These are phyloP conservation scores for Cladophialophora immunda DNA, from an alignment of 2,329 filamentous ascomycete genomes.

Conservation along the genomic window DNA sequence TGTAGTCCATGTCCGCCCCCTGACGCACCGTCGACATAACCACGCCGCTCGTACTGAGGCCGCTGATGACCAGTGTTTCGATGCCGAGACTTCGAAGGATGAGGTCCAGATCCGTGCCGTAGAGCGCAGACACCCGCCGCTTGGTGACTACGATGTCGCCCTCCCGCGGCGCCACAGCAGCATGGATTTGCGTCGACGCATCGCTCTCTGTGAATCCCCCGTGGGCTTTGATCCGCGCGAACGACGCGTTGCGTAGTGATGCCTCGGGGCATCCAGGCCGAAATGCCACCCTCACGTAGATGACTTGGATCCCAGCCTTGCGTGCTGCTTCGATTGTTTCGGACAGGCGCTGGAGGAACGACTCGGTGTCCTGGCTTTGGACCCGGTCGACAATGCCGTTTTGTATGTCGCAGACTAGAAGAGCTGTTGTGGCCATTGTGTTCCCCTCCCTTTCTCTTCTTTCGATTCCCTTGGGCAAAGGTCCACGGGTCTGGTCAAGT, in stretches of 20 bases:
- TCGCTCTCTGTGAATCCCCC: slow-evolving; percentile 11
- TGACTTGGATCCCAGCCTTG: not conserved
- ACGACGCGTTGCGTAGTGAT: slow-evolving; percentile 6
- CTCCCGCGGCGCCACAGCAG: not conserved
- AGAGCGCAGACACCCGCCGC: slow-evolving; percentile 19
- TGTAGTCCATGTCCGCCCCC: slow-evolving; percentile 24
- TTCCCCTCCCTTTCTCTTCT: too few species aligned
- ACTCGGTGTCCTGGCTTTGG: not conserved
- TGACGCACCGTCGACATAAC: slow-evolving; percentile 21
- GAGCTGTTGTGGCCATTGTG: slow-evolving; percentile 16
- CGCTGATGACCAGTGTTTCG: slow-evolving; percentile 15
- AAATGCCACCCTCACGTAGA: slow-evolving; percentile 13
- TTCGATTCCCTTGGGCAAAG: too few species aligned
- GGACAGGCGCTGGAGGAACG: slow-evolving; percentile 14
- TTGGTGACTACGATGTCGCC: slow-evolving; percentile 23
- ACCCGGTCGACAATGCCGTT: slow-evolving; percentile 17
- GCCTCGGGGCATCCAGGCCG: slow-evolving; percentile 15
- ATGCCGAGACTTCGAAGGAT: slow-evolving; percentile 9
- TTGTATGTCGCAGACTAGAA: slow-evolving; percentile 23
- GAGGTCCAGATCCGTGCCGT: slow-evolving; percentile 23
- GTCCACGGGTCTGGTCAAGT: too few species aligned
- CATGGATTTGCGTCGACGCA: slow-evolving; percentile 19
- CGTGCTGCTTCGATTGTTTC: slow-evolving; percentile 12
- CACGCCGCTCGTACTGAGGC: slow-evolving; percentile 21
- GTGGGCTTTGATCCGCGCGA: not conserved